Evolutionary conservation across 352 stramenopile species (phyloP), one percentile per base, ranked within the genome.

Genomic region (Stramenopiles sp.): DNA sequence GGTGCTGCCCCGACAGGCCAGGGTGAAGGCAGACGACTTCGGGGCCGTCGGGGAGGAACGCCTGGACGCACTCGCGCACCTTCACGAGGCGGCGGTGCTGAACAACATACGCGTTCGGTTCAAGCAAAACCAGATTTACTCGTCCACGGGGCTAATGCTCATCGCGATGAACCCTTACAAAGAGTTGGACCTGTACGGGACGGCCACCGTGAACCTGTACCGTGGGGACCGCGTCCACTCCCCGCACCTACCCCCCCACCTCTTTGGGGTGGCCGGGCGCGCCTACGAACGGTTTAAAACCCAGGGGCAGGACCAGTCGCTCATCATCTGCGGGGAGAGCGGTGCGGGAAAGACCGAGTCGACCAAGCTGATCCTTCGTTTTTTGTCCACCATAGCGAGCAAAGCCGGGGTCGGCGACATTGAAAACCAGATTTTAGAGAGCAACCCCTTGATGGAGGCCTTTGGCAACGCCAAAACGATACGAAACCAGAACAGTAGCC

Each of bases 381-480:
- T 81, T 37, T 49, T 83, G 1, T 80, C 79, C 31, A 81, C 83
- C 33, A 82, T 88, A 1, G 91, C 87, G 48, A 88, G 85, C 79
- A 88, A 0, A 76, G 37, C 77, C 49, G 63, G 76, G 12, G 75
- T 78, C 53, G 75, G 74, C 3, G 33, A 89, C 48, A 89, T 97
- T 68, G 94, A 96, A 77, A 83, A 90, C 49, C 81, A 83, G 2
- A 87, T 94, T 34, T 74, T 93, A 36, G 80, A 90, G 68, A 86
- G 84, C 4, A 98, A 97, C 77, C 93, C 93, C 33, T 97, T 98
- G 76, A 81, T 98, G 18, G 93, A 98, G 81, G 92, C 87, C 32
- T 98, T 98, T 81, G 93, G 93, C 37, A 98, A 98, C 77, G 93
- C 93, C 0, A 87, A 92, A 76, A 98, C 93, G 0, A 90, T 97